Base-by-base conservation (phyloP, 2,329 filamentous ascomycete species). In the Xylariaceae sp. region DNA sequence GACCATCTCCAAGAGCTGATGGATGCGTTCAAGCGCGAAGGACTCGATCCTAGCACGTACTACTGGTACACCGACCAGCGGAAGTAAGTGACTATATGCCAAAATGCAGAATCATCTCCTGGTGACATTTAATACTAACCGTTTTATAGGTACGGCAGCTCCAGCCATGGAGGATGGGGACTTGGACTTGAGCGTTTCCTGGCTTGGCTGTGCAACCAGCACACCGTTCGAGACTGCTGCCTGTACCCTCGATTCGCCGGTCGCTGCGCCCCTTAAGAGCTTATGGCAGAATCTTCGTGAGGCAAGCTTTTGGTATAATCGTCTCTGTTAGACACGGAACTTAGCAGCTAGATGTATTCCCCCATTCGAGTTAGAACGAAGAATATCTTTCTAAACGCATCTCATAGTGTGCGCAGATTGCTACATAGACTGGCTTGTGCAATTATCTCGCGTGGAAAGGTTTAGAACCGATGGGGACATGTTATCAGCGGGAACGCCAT, bases 41-140 rank as follows among this genome's bases (percentile, higher is more conserved):
- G 88, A 47, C 95, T 97, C 74, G 86, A 90, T 69, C 85, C 92
- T 17, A 84, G 83, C 68, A 87, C 88, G 51, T 97, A 97, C 78
- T 97, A 95, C 82, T 99, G 94, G 94, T 99, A 97, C 79, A 95
- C 92, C 37, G 94, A 97, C 77, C 92, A 96, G 83, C 83, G 92
- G 73, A 96, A 94, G 90, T 92, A 77, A 80, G 88, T 85, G 45
- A 3, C 55, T 39, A 30, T 55, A 58, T 35, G 44, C 51, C 23
- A 23, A 6, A n/a, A 17, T 9, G 45, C 51, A 23, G 9, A n/a
- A 17, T 9, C 51, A 37, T 35, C 2, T 23, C 3, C 4, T 8
- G 39, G 44, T 62, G 49, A 15, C 1, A 4, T 6, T 11, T 13
- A 67, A 52, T 34, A 47, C 65, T 70, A 64, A 69, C 30, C 8